Conservation (phyloP, 176 grass and related monocot species). For the Pharus latifolius region DNA sequence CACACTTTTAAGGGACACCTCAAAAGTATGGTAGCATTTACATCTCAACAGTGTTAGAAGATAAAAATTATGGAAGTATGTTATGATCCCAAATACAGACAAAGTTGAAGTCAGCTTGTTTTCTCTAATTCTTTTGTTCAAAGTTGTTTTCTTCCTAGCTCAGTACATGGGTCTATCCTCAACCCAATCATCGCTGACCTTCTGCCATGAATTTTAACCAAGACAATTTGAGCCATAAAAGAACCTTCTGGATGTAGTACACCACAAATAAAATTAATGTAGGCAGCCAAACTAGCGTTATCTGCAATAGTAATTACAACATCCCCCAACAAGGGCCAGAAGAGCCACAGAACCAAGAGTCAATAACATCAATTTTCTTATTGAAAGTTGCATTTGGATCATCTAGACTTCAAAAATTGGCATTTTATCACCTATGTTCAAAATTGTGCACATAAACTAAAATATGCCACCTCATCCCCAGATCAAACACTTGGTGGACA, state of each 20-base stretch:
- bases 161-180: not conserved
- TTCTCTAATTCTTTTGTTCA: not conserved
- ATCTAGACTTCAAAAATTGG: not conserved
- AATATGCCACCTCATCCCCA: not conserved
- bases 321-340: not conserved
- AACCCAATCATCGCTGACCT: not conserved
- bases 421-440: not conserved
- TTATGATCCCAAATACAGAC: not conserved
- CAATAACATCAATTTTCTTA: not conserved
- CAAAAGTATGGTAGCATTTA: not conserved
- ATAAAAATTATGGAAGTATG: not conserved
- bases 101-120: not conserved
- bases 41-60: not conserved
- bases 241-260: not conserved
- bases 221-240: not conserved
- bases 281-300: not conserved
- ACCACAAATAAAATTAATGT: not conserved
- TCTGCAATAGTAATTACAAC: not conserved
- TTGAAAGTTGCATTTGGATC: conserved; percentile 16
- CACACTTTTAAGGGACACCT: not conserved
- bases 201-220: conserved; percentile 4
- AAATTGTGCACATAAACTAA: not conserved
- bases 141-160: not conserved
- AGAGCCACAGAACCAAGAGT: not conserved
- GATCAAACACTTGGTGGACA: not conserved